Evolutionary conservation across 2,329 filamentous ascomycete species (phyloP).

Genomic region (Ascochyta koolunga): DNA sequence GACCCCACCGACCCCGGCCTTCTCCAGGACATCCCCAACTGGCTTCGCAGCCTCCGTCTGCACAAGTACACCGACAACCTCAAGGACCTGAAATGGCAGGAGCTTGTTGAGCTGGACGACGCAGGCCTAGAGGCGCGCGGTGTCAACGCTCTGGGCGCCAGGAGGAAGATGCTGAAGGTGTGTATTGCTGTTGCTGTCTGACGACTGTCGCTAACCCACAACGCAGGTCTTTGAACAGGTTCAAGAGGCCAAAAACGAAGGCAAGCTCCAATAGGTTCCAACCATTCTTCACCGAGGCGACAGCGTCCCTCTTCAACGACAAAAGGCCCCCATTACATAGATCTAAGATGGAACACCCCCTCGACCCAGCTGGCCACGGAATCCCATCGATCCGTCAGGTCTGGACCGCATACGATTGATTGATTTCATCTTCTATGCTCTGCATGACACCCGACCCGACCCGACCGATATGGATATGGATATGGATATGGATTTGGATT

Average conservation of each 20-base stretch:
- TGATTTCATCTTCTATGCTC: slow-evolving; percentile 24
- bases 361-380: slow-evolving; percentile 32
- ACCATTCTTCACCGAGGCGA: background rate
- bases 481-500: too few relatives aligned
- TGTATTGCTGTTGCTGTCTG: slow-evolving; percentile 22
- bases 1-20: slow-evolving; percentile 91
- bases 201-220: slow-evolving; percentile 39
- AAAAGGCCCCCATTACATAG: slow-evolving; percentile 17
- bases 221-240: slow-evolving; percentile 89
- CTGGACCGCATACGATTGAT: slow-evolving; percentile 30
- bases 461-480: too few relatives aligned
- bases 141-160: slow-evolving; percentile 91
- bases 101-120: slow-evolving; percentile 89
- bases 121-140: slow-evolving; percentile 90
- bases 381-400: slow-evolving; percentile 29
- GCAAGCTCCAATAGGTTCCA: slow-evolving; percentile 45
- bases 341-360: slow-evolving; percentile 31
- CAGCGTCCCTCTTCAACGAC: background rate
- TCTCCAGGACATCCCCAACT: slow-evolving; percentile 92
- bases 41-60: slow-evolving; percentile 90
- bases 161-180: slow-evolving; percentile 97
- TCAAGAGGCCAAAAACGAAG: slow-evolving; percentile 63
- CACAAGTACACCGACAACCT: slow-evolving; percentile 99
- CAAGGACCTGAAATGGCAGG: slow-evolving; percentile 96
- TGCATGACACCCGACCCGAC: slow-evolving; percentile 2